Conservation (phyloP, 441 rosid genomes). For the Pelargonium cotyledonis region DNA sequence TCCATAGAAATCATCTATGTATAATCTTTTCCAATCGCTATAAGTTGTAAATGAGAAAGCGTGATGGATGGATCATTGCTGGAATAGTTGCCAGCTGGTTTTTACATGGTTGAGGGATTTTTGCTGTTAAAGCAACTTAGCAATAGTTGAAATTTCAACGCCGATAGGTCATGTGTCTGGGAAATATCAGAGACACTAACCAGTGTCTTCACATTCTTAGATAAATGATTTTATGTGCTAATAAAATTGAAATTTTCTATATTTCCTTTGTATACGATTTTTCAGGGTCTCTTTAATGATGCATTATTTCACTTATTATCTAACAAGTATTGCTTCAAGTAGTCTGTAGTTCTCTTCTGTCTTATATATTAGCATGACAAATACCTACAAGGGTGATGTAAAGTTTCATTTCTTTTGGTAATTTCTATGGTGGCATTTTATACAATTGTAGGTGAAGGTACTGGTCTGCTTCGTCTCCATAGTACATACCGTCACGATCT, state of each 20-base stretch:
- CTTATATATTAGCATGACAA: background rate
- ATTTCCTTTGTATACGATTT: background rate
- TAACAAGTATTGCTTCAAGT: background rate
- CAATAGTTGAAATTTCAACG: background rate
- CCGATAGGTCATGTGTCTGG: slow-evolving; percentile 1
- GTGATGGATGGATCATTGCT: background rate
- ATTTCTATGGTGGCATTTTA: slow-evolving; percentile 21
- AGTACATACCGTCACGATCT: slow-evolving; percentile 99
- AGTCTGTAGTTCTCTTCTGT: background rate
- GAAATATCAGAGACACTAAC: background rate
- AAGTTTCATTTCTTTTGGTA: slow-evolving; percentile 5
- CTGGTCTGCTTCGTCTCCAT: slow-evolving; percentile 98
- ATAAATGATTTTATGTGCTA: background rate
- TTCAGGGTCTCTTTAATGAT: slow-evolving; percentile 1
- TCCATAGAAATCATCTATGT: background rate
- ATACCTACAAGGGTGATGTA: background rate
- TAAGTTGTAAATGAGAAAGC: background rate
- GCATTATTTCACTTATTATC: background rate
- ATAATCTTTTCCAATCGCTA: background rate
- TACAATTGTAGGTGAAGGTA: slow-evolving; percentile 84
- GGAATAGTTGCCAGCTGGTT: background rate
- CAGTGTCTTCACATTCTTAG: background rate
- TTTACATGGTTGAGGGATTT: background rate
- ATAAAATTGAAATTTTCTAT: background rate
- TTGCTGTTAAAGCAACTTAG: background rate